phyloP scores from a whole-genome alignment of 2,329 filamentous ascomycete genomes.

The Claviceps fusiformis region DNA sequence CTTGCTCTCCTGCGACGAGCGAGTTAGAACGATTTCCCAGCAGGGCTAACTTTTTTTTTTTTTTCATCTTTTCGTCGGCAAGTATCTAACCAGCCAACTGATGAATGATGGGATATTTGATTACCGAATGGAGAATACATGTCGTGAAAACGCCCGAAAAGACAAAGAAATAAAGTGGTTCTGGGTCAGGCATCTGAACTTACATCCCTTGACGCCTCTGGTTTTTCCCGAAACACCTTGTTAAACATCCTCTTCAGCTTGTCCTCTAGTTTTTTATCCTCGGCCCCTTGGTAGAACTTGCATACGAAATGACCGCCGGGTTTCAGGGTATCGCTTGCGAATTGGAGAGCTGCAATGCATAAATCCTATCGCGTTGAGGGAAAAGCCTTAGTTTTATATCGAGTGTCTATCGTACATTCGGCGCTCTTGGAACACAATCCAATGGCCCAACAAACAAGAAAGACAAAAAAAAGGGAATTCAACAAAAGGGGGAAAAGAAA shows the following conservation, averaged over 20 bases:
- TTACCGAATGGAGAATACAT: no score
- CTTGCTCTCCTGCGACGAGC: slow-evolving; percentile 30
- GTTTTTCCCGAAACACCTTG: slow-evolving; percentile 77
- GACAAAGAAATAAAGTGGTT: background rate
- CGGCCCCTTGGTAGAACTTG: slow-evolving; percentile 89
- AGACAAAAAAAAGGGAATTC: background rate
- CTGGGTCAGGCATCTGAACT: slow-evolving; percentile 16
- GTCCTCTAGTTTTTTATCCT: slow-evolving; percentile 69
- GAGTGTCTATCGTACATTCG: no score
- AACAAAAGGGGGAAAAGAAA: background rate
- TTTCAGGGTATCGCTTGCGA: slow-evolving; percentile 72
- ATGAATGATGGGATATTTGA: no score
- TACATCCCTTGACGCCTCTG: slow-evolving; percentile 78
- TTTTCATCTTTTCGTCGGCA: no score
- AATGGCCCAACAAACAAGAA: no score
- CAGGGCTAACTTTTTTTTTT: no score
- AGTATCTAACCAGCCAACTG: no score
- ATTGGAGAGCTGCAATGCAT: slow-evolving; percentile 71
- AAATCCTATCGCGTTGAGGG: slow-evolving; percentile 52
- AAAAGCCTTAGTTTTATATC: background rate
- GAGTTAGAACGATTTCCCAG: background rate
- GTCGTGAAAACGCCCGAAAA: background rate
- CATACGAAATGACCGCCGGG: slow-evolving; percentile 83
- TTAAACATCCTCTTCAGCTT: slow-evolving; percentile 64
- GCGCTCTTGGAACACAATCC: no score